These are phyloP conservation scores for Cladosporium halotolerans DNA, from an alignment of 2,329 filamentous ascomycete genomes.

Conservation along the genomic window DNA sequence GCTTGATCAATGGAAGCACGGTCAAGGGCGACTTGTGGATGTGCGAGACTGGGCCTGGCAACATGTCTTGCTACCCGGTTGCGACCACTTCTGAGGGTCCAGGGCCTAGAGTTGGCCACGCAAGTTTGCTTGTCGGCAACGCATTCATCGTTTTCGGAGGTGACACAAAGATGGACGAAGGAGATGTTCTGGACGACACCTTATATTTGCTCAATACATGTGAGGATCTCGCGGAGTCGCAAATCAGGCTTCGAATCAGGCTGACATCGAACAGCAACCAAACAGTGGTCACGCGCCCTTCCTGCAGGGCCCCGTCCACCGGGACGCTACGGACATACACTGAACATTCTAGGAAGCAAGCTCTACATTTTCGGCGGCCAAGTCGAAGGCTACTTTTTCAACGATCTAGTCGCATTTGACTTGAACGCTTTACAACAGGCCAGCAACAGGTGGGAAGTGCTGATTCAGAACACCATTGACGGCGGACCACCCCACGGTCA, in stretches of 20 bases:
- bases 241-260: slow-evolving; percentile 4
- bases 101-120: slow-evolving; percentile 87
- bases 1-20: slow-evolving; percentile 86
- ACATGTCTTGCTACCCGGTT: slow-evolving; percentile 84
- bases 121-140: slow-evolving; percentile 91
- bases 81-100: slow-evolving; percentile 89
- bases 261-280: slow-evolving; percentile 62
- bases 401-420: slow-evolving; percentile 91
- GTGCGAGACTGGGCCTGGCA: slow-evolving; percentile 78
- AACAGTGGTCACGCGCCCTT: slow-evolving; percentile 93
- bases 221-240: slow-evolving; percentile 48
- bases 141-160: slow-evolving; percentile 98
- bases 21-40: slow-evolving; percentile 98
- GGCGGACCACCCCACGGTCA: slow-evolving; percentile 54
- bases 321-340: slow-evolving; percentile 88
- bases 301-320: slow-evolving; percentile 79
- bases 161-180: slow-evolving; percentile 94
- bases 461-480: slow-evolving; percentile 69
- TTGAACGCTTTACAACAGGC: slow-evolving; percentile 89
- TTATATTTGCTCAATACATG: slow-evolving; percentile 95
- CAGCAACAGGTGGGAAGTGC: slow-evolving; percentile 86
- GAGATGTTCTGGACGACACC: slow-evolving; percentile 86
- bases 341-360: slow-evolving; percentile 94
- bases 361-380: slow-evolving; percentile 97
- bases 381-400: slow-evolving; percentile 97